A percentile compares a stretch with the other conserved stretches of the same genome.
Conservation (phyloP, 306 rosid species). For the Vicia sativa region DNA sequence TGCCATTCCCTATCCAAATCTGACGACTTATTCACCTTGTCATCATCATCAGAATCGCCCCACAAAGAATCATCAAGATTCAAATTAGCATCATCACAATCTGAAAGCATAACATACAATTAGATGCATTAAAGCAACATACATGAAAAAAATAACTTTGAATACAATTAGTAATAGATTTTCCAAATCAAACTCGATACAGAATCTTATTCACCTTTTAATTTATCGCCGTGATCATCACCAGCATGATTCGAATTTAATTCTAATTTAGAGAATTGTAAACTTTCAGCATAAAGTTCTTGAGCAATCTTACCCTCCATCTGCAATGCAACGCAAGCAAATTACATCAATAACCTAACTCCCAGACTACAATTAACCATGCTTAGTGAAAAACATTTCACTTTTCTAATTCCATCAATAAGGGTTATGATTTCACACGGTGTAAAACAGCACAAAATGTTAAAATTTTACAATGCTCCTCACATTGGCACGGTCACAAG, state of each 20-base stretch:
- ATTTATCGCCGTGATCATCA: constrained; percentile 25
- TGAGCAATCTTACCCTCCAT: constrained; percentile 73
- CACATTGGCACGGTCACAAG: no score
- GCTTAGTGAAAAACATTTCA: constrained; percentile 1
- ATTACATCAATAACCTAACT: constrained; percentile 3
- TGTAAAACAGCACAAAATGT: no score
- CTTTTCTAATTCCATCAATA: no score
- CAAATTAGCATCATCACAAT: constrained; percentile 46
- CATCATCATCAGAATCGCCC: constrained; percentile 55
- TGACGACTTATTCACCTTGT: constrained; percentile 46
- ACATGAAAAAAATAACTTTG: background rate
- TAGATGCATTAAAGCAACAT: constrained; percentile 27
- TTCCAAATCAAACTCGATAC: constrained; percentile 26
- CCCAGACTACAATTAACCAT: background rate
- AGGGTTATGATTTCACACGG: no score
- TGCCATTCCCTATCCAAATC: constrained; percentile 81
- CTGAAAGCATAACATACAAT: constrained; percentile 43
- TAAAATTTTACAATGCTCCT: no score
- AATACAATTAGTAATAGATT: constrained; percentile 1
- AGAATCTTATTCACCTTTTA: constrained; percentile 47
- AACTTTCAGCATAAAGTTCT: constrained; percentile 75
- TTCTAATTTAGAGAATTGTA: constrained; percentile 52
- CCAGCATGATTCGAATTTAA: constrained; percentile 33
- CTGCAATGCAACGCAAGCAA: constrained; percentile 40
- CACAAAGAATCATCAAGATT: constrained; percentile 43